These are phyloP conservation scores for Butyriboletus loyo DNA, from an alignment of 768 basidiomycete genomes.

Conservation along the genomic window DNA sequence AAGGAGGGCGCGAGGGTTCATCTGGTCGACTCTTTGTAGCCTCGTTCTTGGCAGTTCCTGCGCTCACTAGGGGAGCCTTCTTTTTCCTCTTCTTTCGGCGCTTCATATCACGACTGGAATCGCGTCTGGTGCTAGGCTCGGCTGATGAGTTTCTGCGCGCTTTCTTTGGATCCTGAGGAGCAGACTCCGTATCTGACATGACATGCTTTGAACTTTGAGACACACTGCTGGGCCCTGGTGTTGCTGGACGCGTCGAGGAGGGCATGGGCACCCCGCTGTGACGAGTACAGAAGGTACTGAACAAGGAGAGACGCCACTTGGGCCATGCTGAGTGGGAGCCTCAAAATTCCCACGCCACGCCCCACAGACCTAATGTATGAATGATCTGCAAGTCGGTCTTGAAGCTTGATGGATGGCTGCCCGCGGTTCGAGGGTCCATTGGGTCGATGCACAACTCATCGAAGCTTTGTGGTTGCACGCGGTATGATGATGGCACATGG, in stretches of 20 bases:
- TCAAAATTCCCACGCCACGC: conserved; percentile 28
- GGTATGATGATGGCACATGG: no score
- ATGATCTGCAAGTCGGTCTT: no score
- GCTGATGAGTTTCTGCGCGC: conserved; percentile 18
- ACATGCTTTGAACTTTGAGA: conserved; percentile 11
- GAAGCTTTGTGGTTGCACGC: no score
- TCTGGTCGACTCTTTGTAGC: conserved; percentile 1
- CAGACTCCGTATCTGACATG: conserved; percentile 25
- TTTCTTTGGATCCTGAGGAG: conserved; percentile 23
- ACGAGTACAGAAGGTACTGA: not conserved
- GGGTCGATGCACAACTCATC: no score
- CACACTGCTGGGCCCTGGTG: conserved; percentile 13
- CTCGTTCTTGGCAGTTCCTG: conserved; percentile 10
- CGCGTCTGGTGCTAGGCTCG: conserved; percentile 15
- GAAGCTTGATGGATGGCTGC: no score
- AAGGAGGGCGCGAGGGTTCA: conserved; percentile 15
- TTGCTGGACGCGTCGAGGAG: conserved; percentile 20
- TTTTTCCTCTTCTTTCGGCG: conserved; percentile 30
- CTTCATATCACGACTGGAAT: conserved; percentile 23
- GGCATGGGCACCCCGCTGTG: conserved; percentile 19
- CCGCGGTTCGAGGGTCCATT: no score
- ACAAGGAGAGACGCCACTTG: conserved; percentile 1
- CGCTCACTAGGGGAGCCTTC: conserved; percentile 24
- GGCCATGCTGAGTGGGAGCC: not conserved
- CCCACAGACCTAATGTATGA: no score